phyloP scores from a whole-genome alignment of 2,329 filamentous ascomycete genomes.

The Nothopassalora personata region DNA sequence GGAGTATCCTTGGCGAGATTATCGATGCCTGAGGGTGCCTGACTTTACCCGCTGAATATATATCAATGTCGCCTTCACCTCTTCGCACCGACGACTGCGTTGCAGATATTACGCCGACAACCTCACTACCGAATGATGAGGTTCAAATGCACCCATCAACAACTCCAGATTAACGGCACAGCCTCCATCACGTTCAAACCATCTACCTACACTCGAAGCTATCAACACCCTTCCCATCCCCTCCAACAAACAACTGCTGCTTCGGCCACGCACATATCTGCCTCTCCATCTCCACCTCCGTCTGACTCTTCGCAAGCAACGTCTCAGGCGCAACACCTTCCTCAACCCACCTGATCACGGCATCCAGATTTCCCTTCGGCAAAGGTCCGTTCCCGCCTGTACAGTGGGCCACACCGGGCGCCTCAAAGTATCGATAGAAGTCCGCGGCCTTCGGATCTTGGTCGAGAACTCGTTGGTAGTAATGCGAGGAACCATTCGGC shows the following conservation, averaged over 20 bases:
- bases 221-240: neutral
- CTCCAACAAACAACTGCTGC: constrained; percentile 14
- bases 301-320: constrained; percentile 3
- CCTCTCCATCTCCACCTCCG: neutral
- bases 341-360: constrained; percentile 30
- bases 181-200: neutral
- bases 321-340: constrained; percentile 25
- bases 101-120: too few relatives aligned
- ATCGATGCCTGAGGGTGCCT: too few relatives aligned
- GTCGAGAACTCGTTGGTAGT: constrained; percentile 34
- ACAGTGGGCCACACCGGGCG: constrained; percentile 38
- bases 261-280: constrained; percentile 16
- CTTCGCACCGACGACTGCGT: too few relatives aligned
- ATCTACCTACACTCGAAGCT: constrained; percentile 12
- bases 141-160: too few relatives aligned
- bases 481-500: constrained; percentile 33
- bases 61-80: too few relatives aligned
- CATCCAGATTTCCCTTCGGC: constrained; percentile 18
- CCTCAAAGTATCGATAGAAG: constrained; percentile 38
- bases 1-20: too few relatives aligned
- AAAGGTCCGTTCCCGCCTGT: constrained; percentile 28
- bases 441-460: constrained; percentile 26
- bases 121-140: too few relatives aligned
- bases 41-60: too few relatives aligned
- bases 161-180: neutral